Evolutionary conservation across 2,329 filamentous ascomycete species (phyloP), one percentile per base, ranked within the genome.

Genomic region (Dothidotthia symphoricarpi): DNA sequence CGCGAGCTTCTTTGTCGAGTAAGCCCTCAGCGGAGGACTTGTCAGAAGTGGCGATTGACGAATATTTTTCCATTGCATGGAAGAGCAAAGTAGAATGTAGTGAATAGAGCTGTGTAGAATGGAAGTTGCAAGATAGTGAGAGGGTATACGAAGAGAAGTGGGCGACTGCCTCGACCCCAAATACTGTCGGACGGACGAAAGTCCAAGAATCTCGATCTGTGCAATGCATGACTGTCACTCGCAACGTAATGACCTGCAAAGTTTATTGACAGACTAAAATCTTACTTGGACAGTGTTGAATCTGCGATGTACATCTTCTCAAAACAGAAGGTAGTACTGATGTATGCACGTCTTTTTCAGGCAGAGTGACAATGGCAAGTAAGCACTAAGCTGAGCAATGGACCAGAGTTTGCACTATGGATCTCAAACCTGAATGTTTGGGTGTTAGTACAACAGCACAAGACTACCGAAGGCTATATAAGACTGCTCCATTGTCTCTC

Each of bases 1-100:
- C 27, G 31, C 31, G 31, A 16, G n/a, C 14, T 6, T 16, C 14
- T 13, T 26, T 34, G 22, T 15, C 12, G 9, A 34, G 24, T 16
- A 34, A 26, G 22, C 4, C 22, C 19, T 34, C 22, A 12, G 31
- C 13, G 12, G 31, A 14, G 7, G 31, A 26, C 12, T 9, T 26
- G 10, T 34, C 31, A 26, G 31, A 34, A 12, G 22, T 26, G 9
- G 31, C 22, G 7, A 34, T 16, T 12, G 22, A 26, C 4, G 31
- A n/a, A 24, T 34, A 34, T 22, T 34, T 34, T 16, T 34, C 31
- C 31, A 34, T 34, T 9, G n/a, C 27, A 16, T 16, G 4, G 14
- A 16, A 26, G 13, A 12, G 13, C n/a, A 15, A 3, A 26, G 31
- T 16, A 17, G 14, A 16, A 16, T n/a, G 16, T 8, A 28, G 4